Evolutionary conservation across 2,329 filamentous ascomycete species (phyloP).

Genomic region (Apiospora saccharicola): DNA sequence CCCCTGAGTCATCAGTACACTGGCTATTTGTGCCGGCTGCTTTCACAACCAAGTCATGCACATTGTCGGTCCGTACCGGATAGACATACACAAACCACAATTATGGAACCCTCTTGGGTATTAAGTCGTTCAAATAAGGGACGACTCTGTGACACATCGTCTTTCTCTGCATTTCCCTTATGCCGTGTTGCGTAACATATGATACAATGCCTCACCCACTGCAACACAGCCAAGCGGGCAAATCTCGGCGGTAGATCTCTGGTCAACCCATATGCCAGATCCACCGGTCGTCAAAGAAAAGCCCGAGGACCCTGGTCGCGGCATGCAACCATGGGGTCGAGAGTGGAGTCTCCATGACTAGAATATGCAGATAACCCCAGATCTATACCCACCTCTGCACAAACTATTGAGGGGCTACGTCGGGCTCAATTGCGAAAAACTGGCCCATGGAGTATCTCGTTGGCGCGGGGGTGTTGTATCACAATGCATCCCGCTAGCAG

Average conservation of each 20-base stretch:
- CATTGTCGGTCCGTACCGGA: no score
- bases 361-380: not conserved
- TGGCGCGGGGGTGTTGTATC: not conserved
- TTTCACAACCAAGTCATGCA: no score
- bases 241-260: not conserved
- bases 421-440: not conserved
- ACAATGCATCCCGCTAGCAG: not conserved
- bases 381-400: conserved; percentile 1
- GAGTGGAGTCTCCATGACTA: not conserved
- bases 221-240: not conserved
- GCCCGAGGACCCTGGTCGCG: not conserved
- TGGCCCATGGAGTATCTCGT: not conserved
- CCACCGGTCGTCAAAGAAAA: conserved; percentile 9
- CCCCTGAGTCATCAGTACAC: not conserved
- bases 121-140: not conserved
- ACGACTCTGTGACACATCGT: not conserved
- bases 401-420: not conserved
- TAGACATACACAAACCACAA: no score
- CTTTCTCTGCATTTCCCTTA: not conserved
- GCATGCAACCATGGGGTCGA: not conserved
- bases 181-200: not conserved
- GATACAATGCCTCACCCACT: not conserved
- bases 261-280: not conserved
- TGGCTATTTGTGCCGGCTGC: no score
- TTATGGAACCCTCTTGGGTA: no score